These are phyloP conservation scores for Podila minutissima DNA, from an alignment of 192 early-diverging fungal species.

Conservation along the genomic window DNA sequence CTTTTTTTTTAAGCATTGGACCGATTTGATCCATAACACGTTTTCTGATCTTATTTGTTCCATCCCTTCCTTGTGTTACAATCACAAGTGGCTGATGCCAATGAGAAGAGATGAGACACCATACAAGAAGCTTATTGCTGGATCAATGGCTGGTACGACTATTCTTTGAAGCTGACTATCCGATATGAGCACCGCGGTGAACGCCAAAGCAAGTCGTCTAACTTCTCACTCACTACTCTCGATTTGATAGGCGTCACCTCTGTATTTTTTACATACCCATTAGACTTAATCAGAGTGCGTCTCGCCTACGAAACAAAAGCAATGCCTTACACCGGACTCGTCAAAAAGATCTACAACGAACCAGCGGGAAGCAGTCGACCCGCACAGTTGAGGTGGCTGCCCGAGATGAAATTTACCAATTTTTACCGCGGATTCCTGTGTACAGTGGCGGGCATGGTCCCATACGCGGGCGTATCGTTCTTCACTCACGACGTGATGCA, in stretches of 20 bases:
- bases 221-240: background rate
- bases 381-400: conserved; percentile 15
- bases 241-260: conserved; percentile 79
- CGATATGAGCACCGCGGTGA: no score
- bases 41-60: conserved; percentile 3
- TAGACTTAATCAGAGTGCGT: conserved; percentile 94
- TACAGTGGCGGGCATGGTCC: conserved; percentile 91
- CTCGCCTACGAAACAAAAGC: conserved; percentile 85
- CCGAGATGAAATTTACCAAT: conserved; percentile 64
- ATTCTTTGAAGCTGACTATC: background rate
- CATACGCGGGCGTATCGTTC: conserved; percentile 97
- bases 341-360: conserved; percentile 80
- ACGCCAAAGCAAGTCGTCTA: background rate
- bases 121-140: conserved; percentile 82
- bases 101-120: conserved; percentile 70
- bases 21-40: background rate
- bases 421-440: conserved; percentile 96
- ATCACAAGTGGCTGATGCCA: conserved; percentile 70
- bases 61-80: conserved; percentile 7
- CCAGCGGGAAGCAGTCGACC: conserved; percentile 61
- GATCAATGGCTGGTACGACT: conserved; percentile 68
- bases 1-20: background rate
- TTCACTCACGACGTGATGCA: conserved; percentile 84
- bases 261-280: conserved; percentile 90
- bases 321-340: conserved; percentile 40